Percentiles rank a stretch among this genome's conserved stretches.
Conservation (phyloP, 805 yeast species). For the Myxozyma neglecta region DNA sequence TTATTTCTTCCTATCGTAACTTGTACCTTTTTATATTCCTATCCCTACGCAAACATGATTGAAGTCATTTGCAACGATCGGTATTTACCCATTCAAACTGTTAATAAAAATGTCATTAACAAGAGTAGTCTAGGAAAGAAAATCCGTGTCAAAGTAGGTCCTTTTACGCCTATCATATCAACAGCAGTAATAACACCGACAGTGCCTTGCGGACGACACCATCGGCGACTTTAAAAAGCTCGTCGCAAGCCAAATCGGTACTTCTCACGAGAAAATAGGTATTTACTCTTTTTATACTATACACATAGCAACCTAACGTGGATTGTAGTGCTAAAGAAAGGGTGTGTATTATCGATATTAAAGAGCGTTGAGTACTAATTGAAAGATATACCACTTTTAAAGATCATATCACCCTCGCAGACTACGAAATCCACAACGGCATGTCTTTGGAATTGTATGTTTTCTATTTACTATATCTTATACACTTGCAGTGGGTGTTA, state of each 20-base stretch:
- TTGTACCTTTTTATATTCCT: too few species aligned
- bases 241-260: conserved; percentile 79
- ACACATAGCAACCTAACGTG: too few species aligned
- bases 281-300: conserved; percentile 24
- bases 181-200: not conserved
- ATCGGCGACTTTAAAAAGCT: conserved; percentile 89
- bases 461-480: not conserved
- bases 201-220: conserved; percentile 78
- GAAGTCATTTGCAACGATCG: conserved; percentile 73
- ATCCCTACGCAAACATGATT: too few species aligned
- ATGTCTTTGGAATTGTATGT: conserved; percentile 77
- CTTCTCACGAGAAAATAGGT: conserved; percentile 56
- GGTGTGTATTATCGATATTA: conserved; percentile 40
- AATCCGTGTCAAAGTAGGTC: conserved; percentile 64
- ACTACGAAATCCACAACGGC: conserved; percentile 90
- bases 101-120: not conserved
- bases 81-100: conserved; percentile 38
- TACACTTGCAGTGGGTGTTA: not conserved
- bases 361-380: not conserved
- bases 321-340: conserved; percentile 77
- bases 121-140: conserved; percentile 72
- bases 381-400: conserved; percentile 64
- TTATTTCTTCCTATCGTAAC: too few species aligned
- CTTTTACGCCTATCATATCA: not conserved
- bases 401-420: conserved; percentile 89